Percentiles rank a stretch among this genome's conserved stretches.
phyloP scores from a whole-genome alignment of 2,329 filamentous ascomycete species.

The Beauveria pseudobassiana region DNA sequence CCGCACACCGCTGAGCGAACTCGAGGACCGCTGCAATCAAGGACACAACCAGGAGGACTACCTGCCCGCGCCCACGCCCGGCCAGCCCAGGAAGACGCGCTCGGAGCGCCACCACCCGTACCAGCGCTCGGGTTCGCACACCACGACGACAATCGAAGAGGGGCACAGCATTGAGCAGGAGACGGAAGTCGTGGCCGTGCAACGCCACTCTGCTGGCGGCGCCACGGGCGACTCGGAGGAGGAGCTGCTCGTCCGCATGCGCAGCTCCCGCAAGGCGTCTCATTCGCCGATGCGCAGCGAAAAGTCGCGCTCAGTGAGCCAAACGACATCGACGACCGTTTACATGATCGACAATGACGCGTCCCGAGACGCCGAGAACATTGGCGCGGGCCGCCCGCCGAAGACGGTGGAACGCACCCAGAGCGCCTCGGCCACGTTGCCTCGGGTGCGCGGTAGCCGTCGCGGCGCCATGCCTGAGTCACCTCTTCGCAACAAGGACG shows the following conservation, averaged over 20 bases:
- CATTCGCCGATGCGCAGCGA: slow-evolving; percentile 54
- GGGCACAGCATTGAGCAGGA: slow-evolving; percentile 48
- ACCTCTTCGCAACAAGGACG: slow-evolving; percentile 42
- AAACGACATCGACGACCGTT: slow-evolving; percentile 61
- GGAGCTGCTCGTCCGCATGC: slow-evolving; percentile 71
- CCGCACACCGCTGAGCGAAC: slow-evolving; percentile 85
- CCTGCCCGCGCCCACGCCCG: slow-evolving; percentile 87
- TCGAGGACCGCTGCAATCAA: slow-evolving; percentile 70
- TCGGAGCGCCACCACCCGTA: slow-evolving; percentile 72
- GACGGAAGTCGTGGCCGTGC: slow-evolving; percentile 52
- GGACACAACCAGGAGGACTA: slow-evolving; percentile 77
- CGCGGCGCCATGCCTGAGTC: slow-evolving; percentile 43
- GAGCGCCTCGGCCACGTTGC: slow-evolving; percentile 48
- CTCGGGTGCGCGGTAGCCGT: slow-evolving; percentile 55
- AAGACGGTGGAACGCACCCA: slow-evolving; percentile 51
- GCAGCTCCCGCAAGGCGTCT: slow-evolving; percentile 56
- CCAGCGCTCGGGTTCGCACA: slow-evolving; percentile 45
- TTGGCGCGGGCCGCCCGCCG: slow-evolving; percentile 50
- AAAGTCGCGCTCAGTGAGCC: slow-evolving; percentile 64
- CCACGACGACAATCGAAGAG: slow-evolving; percentile 34
- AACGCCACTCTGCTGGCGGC: slow-evolving; percentile 51
- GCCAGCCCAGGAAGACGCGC: slow-evolving; percentile 84
- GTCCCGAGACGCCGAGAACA: slow-evolving; percentile 65
- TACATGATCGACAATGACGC: slow-evolving; percentile 59
- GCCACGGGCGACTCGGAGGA: slow-evolving; percentile 65